These are phyloP conservation scores for Clarireedia monteithiana DNA, from an alignment of 2,329 filamentous ascomycete genomes.

Conservation along the genomic window DNA sequence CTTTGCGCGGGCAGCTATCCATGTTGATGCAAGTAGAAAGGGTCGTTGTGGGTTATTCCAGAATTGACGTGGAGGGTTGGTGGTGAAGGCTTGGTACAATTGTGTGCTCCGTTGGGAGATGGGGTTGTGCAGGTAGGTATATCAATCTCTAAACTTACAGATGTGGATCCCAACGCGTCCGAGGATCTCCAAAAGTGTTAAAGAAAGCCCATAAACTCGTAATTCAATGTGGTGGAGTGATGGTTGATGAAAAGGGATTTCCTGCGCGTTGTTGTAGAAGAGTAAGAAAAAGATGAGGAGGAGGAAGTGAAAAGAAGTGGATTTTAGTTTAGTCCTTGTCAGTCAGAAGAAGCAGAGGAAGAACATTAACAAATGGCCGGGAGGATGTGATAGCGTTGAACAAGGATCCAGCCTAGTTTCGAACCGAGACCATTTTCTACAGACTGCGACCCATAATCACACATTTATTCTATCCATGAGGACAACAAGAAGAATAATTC, in stretches of 20 bases:
- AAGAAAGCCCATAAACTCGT: slow-evolving; percentile 25
- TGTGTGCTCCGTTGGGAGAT: neutral
- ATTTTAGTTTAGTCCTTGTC: neutral
- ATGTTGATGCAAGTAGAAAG: slow-evolving; percentile 6
- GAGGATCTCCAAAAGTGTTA: slow-evolving; percentile 15
- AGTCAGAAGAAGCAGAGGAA: neutral
- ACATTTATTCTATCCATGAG: neutral
- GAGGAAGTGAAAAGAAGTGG: slow-evolving; percentile 14
- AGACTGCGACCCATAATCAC: slow-evolving; percentile 7
- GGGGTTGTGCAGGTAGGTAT: slow-evolving; percentile 3
- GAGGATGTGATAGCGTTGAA: slow-evolving; percentile 21
- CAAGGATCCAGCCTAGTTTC: slow-evolving; percentile 11
- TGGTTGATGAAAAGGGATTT: slow-evolving; percentile 21
- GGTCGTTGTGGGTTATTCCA: slow-evolving; percentile 9
- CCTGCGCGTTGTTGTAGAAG: slow-evolving; percentile 21
- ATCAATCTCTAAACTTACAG: slow-evolving; percentile 22
- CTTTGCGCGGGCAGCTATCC: slow-evolving; percentile 7
- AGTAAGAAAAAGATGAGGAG: slow-evolving; percentile 30
- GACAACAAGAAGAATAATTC: neutral
- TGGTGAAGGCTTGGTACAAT: neutral
- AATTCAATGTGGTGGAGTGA: slow-evolving; percentile 22
- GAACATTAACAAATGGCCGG: slow-evolving; percentile 6
- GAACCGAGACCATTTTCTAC: slow-evolving; percentile 7
- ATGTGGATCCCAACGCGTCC: slow-evolving; percentile 25
- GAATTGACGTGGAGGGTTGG: slow-evolving; percentile 9